phyloP scores from a whole-genome alignment of 2,329 filamentous ascomycete genomes.

The Ustilaginoidea virens region DNA sequence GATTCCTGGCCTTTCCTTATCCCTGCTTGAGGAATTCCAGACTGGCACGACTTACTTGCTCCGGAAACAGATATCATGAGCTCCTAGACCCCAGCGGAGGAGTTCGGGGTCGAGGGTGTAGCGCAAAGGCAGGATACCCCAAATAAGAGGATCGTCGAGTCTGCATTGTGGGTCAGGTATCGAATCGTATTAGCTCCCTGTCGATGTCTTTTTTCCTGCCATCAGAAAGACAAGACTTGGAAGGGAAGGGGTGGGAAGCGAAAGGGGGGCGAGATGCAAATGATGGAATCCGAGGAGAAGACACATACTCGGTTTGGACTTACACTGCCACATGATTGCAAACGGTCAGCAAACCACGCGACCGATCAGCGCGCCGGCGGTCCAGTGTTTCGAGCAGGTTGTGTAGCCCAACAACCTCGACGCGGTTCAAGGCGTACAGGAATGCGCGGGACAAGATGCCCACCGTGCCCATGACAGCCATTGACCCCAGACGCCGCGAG shows the following conservation, averaged over 20 bases:
- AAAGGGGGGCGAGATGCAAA: no score
- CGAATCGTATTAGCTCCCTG: no score
- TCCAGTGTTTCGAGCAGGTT: constrained; percentile 64
- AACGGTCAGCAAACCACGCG: constrained; percentile 67
- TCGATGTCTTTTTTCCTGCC: no score
- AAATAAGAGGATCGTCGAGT: constrained; percentile 85
- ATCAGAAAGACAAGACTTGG: no score
- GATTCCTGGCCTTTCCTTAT: no score
- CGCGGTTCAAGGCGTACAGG: constrained; percentile 55
- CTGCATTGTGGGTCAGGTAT: no score
- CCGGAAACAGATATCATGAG: constrained; percentile 89
- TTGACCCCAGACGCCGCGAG: constrained; percentile 60
- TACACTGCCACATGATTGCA: constrained; percentile 28
- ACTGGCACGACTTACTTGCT: constrained; percentile 57
- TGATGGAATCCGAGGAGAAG: no score
- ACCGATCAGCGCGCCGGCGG: constrained; percentile 47
- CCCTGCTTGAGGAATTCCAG: no score
- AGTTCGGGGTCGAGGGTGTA: constrained; percentile 60
- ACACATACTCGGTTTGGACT: no score
- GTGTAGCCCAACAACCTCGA: constrained; percentile 64
- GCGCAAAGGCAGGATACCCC: constrained; percentile 69
- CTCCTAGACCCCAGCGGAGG: constrained; percentile 77
- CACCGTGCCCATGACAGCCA: constrained; percentile 57
- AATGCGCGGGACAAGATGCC: constrained; percentile 59
- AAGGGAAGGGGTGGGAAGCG: no score